phyloP scores from a whole-genome alignment of 345 rosid genomes.

The Lumnitzera littorea region DNA sequence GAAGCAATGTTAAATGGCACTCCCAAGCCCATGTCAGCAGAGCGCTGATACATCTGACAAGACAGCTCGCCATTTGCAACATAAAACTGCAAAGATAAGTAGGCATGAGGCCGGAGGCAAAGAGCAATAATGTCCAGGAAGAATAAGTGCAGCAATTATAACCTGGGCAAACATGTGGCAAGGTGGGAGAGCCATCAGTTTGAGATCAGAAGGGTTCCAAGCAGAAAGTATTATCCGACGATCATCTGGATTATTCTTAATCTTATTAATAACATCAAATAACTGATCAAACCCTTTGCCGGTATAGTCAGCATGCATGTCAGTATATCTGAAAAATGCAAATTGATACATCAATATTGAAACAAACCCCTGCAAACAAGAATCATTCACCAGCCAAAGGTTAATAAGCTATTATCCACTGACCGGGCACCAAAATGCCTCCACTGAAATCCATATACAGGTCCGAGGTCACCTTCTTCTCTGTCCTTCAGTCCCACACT shows the following conservation, averaged over 20 bases:
- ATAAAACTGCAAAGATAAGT: conserved; percentile 47
- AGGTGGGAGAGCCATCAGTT: conserved; percentile 96
- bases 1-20: conserved; percentile 98
- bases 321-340: conserved; percentile 53
- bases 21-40: conserved; percentile 96
- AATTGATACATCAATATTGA: neutral
- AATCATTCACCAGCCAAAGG: neutral
- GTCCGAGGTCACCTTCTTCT: conserved; percentile 96
- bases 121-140: neutral
- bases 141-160: neutral
- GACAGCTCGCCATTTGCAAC: conserved; percentile 89
- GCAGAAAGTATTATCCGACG: conserved; percentile 86
- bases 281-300: conserved; percentile 98
- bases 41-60: conserved; percentile 97
- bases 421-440: conserved; percentile 98
- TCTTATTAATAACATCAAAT: conserved; percentile 77
- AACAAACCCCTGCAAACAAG: neutral
- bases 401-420: conserved; percentile 13
- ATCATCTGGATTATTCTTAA: conserved; percentile 86
- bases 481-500: conserved; percentile 75
- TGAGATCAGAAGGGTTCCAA: conserved; percentile 95
- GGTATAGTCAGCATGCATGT: conserved; percentile 92
- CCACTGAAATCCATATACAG: conserved; percentile 98
- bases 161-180: conserved; percentile 99
- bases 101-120: neutral